These are phyloP conservation scores for Termitomyces sp. DNA, from an alignment of 768 basidiomycete species.

Conservation along the genomic window DNA sequence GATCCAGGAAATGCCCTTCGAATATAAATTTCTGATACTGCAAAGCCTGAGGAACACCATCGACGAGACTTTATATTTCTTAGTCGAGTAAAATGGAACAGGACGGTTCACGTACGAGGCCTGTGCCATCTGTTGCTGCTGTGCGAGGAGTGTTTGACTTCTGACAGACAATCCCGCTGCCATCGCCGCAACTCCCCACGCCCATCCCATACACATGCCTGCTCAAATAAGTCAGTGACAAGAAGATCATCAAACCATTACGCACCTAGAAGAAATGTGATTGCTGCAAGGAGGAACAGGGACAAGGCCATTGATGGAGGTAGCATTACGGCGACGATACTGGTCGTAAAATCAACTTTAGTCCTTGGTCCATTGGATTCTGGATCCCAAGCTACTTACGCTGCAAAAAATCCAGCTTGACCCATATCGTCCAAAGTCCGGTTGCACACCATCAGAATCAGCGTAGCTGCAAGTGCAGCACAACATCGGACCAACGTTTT, in stretches of 20 bases:
- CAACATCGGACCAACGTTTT: conserved; percentile 39
- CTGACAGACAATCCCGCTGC: conserved; percentile 32
- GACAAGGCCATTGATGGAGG: conserved; percentile 35
- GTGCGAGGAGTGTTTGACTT: conserved; percentile 27
- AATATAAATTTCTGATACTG: conserved; percentile 31
- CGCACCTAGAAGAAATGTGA: conserved; percentile 30
- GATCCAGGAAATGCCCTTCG: conserved; percentile 37
- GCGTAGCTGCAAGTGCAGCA: conserved; percentile 23
- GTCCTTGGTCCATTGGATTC: neutral
- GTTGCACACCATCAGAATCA: conserved; percentile 31
- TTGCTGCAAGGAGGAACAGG: conserved; percentile 27
- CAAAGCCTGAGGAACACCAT: conserved; percentile 19
- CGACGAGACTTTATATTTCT: conserved; percentile 18
- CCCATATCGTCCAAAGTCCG: conserved; percentile 31
- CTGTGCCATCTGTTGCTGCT: conserved; percentile 27
- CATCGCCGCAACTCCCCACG: conserved; percentile 40
- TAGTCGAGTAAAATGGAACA: neutral
- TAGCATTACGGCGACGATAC: conserved; percentile 34
- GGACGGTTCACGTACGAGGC: conserved; percentile 26
- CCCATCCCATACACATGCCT: conserved; percentile 44
- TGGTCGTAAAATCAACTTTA: conserved; percentile 6
- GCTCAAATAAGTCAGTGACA: neutral
- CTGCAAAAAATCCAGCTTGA: conserved; percentile 35
- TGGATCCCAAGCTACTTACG: conserved; percentile 18
- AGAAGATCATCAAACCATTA: neutral